A percentile compares a stretch with the other conserved stretches of the same genome.
These are phyloP conservation scores for Neocucurbitaria cava DNA, from an alignment of 2,329 filamentous ascomycete species.

Conservation along the genomic window DNA sequence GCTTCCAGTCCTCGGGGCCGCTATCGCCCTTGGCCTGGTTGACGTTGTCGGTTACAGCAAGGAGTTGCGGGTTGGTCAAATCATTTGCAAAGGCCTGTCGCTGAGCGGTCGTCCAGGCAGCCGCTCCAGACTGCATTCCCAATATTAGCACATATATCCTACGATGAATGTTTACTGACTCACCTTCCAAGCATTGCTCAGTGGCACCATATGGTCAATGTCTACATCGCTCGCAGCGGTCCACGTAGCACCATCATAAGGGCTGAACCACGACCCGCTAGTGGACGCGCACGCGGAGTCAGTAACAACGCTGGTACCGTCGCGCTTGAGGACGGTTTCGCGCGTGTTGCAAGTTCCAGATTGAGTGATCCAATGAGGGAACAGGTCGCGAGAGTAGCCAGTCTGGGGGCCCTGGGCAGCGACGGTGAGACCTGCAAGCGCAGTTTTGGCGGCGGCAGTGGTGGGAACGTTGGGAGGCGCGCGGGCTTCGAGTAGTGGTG, in stretches of 20 bases:
- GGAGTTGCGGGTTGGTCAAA: constrained; percentile 74
- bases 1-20: constrained; percentile 79
- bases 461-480: constrained; percentile 69
- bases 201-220: constrained; percentile 83
- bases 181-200: constrained; percentile 81
- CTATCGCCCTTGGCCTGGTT: constrained; percentile 78
- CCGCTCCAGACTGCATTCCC: constrained; percentile 67
- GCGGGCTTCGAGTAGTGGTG: constrained; percentile 43
- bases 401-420: constrained; percentile 60
- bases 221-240: constrained; percentile 73
- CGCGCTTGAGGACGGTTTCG: constrained; percentile 75
- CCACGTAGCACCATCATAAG: constrained; percentile 78
- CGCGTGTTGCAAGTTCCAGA: constrained; percentile 69
- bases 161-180: constrained; percentile 18
- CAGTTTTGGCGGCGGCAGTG: constrained; percentile 61
- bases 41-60: constrained; percentile 79
- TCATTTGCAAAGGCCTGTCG: constrained; percentile 80
- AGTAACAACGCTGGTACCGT: constrained; percentile 69
- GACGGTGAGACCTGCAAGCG: constrained; percentile 67
- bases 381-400: constrained; percentile 70
- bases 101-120: constrained; percentile 71
- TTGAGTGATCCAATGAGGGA: constrained; percentile 74
- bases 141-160: neutral
- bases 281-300: constrained; percentile 67
- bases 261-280: constrained; percentile 72